Evolutionary conservation across 2,329 filamentous ascomycete species (phyloP).

Genomic region (Neoarthrinium moseri): DNA sequence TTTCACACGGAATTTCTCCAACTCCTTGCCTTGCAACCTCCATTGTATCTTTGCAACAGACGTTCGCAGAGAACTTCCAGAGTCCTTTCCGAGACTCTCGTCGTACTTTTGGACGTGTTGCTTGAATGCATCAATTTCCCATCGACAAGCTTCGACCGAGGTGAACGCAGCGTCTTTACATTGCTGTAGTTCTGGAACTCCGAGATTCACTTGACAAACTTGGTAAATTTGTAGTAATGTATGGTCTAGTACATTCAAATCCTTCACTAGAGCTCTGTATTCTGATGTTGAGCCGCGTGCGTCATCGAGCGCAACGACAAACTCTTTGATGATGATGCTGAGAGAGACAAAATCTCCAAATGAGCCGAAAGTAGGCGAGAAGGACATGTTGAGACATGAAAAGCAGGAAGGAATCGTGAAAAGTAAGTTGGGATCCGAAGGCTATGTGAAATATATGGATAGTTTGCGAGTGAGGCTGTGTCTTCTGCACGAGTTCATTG

Average conservation of each 20-base stretch:
- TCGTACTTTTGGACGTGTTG: neutral
- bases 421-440: no score
- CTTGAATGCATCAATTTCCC: neutral
- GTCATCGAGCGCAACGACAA: neutral
- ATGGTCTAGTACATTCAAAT: neutral
- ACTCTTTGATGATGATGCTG: neutral
- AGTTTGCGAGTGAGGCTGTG: no score
- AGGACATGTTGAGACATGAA: no score
- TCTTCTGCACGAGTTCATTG: no score
- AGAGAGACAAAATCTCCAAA: conserved; percentile 1
- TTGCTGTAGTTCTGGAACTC: neutral
- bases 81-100: neutral
- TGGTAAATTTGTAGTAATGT: neutral
- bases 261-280: neutral
- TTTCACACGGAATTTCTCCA: no score
- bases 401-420: no score
- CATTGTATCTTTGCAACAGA: neutral
- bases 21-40: no score
- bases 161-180: neutral
- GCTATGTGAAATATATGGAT: no score
- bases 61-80: neutral
- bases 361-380: neutral
- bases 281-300: neutral
- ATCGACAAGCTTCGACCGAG: neutral
- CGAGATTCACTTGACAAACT: neutral